Conservation (phyloP, 257 asterid species). For the Phtheirospermum japonicum region DNA sequence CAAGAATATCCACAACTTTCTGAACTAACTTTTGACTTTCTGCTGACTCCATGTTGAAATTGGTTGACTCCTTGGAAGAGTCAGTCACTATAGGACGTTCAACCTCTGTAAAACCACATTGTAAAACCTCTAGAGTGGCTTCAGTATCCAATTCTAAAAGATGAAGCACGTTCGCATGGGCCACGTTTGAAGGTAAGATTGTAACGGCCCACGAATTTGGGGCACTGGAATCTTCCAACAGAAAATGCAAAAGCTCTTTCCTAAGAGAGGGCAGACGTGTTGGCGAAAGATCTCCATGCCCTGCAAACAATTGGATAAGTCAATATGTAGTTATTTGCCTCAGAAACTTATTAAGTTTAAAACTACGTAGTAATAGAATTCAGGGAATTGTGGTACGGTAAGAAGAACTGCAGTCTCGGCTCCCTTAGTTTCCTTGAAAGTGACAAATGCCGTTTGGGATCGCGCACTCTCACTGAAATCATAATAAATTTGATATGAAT, state of each 20-base stretch:
- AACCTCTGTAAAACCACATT: slow-evolving; percentile 60
- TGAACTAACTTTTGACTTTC: slow-evolving; percentile 62
- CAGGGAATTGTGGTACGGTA: slow-evolving; percentile 42
- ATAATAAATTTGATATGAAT: too few species aligned
- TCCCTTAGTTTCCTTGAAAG: too few species aligned
- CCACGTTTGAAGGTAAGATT: slow-evolving; percentile 38
- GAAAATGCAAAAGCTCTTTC: slow-evolving; percentile 71
- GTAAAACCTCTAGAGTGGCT: slow-evolving; percentile 81
- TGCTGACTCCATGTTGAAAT: slow-evolving; percentile 37
- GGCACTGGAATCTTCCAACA: slow-evolving; percentile 64
- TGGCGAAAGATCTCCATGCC: slow-evolving; percentile 71
- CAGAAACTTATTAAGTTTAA: background rate
- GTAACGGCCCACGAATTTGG: slow-evolving; percentile 48
- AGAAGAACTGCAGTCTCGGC: too few species aligned
- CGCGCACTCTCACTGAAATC: too few species aligned
- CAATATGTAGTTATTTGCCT: slow-evolving; percentile 19
- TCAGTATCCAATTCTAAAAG: slow-evolving; percentile 80
- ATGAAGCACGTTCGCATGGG: slow-evolving; percentile 56
- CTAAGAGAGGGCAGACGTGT: slow-evolving; percentile 68
- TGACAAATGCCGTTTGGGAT: too few species aligned
- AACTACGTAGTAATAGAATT: background rate
- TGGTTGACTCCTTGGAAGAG: slow-evolving; percentile 39
- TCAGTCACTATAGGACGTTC: slow-evolving; percentile 32
- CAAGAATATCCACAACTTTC: slow-evolving; percentile 67
- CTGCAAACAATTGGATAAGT: slow-evolving; percentile 44